A percentile compares a stretch with the other conserved stretches of the same genome.
phyloP scores from a whole-genome alignment of 257 asterid genomes.

The Solanum sparsipilum region DNA sequence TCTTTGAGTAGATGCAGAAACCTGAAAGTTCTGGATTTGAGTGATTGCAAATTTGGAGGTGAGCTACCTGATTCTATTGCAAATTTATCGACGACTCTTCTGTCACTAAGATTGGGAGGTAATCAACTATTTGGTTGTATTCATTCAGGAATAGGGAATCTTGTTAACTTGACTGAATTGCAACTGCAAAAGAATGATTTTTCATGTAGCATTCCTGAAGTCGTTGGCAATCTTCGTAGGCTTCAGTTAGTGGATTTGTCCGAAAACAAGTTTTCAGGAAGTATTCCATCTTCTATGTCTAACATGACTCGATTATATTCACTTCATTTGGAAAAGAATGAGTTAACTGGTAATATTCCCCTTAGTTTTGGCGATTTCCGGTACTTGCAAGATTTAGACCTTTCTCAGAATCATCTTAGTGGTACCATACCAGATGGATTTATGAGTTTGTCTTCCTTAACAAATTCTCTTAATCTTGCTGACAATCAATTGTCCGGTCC shows the following conservation, averaged over 20 bases:
- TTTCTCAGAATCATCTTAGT: conserved; percentile 15
- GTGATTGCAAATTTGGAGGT: not conserved
- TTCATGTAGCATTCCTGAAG: not conserved
- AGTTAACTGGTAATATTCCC: conserved; percentile 8
- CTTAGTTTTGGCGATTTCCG: not conserved
- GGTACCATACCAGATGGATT: conserved; percentile 5
- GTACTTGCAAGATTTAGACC: conserved; percentile 1
- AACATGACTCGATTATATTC: not conserved
- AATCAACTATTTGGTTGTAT: not conserved
- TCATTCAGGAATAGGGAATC: not conserved
- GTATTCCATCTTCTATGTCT: not conserved
- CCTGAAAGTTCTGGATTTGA: not conserved
- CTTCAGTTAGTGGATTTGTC: not conserved
- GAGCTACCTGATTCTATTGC: not conserved
- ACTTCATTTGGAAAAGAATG: not conserved
- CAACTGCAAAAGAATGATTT: not conserved
- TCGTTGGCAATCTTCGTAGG: not conserved
- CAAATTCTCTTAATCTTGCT: not conserved
- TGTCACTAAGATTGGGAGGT: not conserved
- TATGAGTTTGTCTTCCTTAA: not conserved
- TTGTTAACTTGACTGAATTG: not conserved
- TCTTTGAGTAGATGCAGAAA: not conserved
- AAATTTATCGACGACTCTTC: not conserved
- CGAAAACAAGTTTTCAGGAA: not conserved
- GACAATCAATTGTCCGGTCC: conserved; percentile 5